Evolutionary conservation across 2,329 filamentous ascomycete species (phyloP), one percentile per base, ranked within the genome.

Genomic region (Lachnellula occidentalis): DNA sequence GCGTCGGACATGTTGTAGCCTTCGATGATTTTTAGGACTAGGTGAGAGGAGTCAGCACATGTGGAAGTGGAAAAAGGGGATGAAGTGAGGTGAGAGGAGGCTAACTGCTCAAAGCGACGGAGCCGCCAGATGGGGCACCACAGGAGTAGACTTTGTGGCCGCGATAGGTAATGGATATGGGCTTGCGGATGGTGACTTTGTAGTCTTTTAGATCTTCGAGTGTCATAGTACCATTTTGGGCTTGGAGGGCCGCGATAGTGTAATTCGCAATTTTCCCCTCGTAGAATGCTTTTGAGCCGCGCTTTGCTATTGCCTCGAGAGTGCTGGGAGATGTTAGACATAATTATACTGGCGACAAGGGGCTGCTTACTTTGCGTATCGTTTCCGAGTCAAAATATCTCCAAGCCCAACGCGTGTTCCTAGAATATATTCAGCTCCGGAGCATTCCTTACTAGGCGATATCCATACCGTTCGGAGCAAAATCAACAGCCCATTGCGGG

Each of bases 81-180:
- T 31, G 27, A 31, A 31, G 7, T 9, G 27, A 12, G 2, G 2
- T 31, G 9, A 31, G 27, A 31, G 2, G 27, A 9, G 11, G 27
- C 27, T 31, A 4, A 31, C 27, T 83, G 19, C 71, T 72, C 51
- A 53, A 76, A 4, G 82, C 84, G 2, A 96, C 84, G 48, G 82
- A 81, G 3, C 92, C 94, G 60, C 88, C 88, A 21, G 86, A 86
- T 0, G 92, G 92, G 0, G 90, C 85, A 27, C 85, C 83, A 27
- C 84, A 80, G 14, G 83, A 78, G 59, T 83, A 83, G 21, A 97
- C 76, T 46, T 80, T 85, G 70, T 85, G 88, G 46, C 84, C 87
- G 11, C 86, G 79, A 71, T 88, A 91, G 15, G 79, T 74, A 22
- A 71, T 87, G 61, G 76, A 78, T 4, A 87, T 76, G 3, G 87